phyloP scores from a whole-genome alignment of 495 filamentous ascomycete species.

The Aspergillus funiculosus region DNA sequence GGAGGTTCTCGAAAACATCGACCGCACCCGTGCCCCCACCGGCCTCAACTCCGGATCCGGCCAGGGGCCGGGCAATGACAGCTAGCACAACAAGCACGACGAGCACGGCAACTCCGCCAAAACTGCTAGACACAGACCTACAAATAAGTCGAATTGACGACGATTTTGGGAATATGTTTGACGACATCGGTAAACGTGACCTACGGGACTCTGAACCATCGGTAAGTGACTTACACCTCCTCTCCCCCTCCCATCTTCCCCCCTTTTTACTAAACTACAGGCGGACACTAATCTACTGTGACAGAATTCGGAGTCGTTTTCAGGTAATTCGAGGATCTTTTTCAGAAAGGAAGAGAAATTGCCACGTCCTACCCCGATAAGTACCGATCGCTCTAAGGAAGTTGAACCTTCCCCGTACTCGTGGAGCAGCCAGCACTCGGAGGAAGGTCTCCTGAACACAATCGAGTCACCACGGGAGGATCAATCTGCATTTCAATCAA shows the following conservation, averaged over 20 bases:
- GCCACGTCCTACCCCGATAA: constrained; percentile 48
- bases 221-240: too few species aligned
- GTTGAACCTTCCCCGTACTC: constrained; percentile 60
- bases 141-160: constrained; percentile 42
- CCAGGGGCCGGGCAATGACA: constrained; percentile 45
- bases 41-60: constrained; percentile 38
- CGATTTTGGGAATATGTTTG: constrained; percentile 67
- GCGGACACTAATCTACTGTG: constrained; percentile 17
- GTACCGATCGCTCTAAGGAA: constrained; percentile 50
- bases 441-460: constrained; percentile 51
- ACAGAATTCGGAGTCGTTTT: constrained; percentile 25
- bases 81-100: constrained; percentile 53
- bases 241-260: too few species aligned
- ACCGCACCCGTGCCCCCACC: constrained; percentile 35
- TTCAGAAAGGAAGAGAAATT: constrained; percentile 20
- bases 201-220: constrained; percentile 28
- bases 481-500: not conserved
- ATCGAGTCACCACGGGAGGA: constrained; percentile 21
- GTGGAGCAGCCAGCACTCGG: constrained; percentile 62
- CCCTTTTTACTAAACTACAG: too few species aligned
- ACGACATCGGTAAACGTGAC: constrained; percentile 52
- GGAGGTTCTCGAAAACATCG: constrained; percentile 38
- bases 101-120: constrained; percentile 66
- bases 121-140: constrained; percentile 55
- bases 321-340: constrained; percentile 14